Evolutionary conservation across 139 green algal species (phyloP), one percentile per base, ranked within the genome.

Genomic region (Chlorella sp.): DNA sequence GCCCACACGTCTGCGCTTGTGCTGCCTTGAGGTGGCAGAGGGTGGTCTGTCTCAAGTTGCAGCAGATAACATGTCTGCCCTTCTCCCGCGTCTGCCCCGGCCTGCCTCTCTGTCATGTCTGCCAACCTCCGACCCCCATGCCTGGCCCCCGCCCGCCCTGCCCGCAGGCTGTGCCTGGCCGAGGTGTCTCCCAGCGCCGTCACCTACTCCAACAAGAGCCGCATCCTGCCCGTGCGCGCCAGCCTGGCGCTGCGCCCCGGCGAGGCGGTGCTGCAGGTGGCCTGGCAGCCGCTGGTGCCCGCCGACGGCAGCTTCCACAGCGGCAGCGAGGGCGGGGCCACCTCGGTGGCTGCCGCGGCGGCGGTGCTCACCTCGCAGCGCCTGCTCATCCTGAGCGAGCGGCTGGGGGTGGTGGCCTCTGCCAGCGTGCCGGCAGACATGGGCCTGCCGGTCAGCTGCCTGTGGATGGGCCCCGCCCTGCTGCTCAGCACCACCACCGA

Each of bases 381-480:
- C 20, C 51, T 92, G 64, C 74, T 93, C 30, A 43, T 93, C 1
- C 65, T 93, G 34, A 84, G 41, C 64, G 79, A 88, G 32, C 80
- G 83, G 11, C 85, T 93, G 26, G 41, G 34, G 4, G 51, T 89
- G 38, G 65, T 93, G 65, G 84, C 74, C 16, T 75, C 82, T 24
- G 65, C 73, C 11, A n/a, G 46, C 9, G 43, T 84, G 0, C 34
- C 64, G 43, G 44, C 41, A 0, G 80, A 76, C 34, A 54, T 56
- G 44, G 79, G 84, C 41, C 73, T 68, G 68, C 83, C 88, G 51
- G 87, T 86, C 56, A 87, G 82, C 69, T 80, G 67, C 34, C 84
- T 93, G 17, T 93, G 90, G 90, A 46, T 92, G 24, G 90, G 90
- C 1, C 90, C 90, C 24, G 89, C 90, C 4, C 77, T 93, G 76